Conservation (phyloP, 2,329 filamentous ascomycete genomes). For the Monilinia laxa region DNA sequence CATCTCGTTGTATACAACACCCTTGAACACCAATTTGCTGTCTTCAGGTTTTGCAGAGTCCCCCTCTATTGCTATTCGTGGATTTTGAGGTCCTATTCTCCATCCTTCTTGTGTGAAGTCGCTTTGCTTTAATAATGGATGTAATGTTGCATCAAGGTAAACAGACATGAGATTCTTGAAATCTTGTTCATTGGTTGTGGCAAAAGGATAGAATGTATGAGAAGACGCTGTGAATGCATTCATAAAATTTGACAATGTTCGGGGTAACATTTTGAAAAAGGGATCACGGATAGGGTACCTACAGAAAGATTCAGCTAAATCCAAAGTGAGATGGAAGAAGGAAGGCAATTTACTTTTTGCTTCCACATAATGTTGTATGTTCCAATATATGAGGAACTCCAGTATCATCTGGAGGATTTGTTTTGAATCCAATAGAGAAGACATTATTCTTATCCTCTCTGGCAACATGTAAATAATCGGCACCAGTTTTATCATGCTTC, state of each 20-base stretch:
- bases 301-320: constrained; percentile 38
- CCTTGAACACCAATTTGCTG: constrained; percentile 85
- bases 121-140: constrained; percentile 82
- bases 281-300: constrained; percentile 97
- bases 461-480: constrained; percentile 93
- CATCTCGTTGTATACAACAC: constrained; percentile 99
- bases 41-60: constrained; percentile 50
- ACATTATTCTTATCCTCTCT: constrained; percentile 98
- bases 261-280: constrained; percentile 99
- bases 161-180: constrained; percentile 96
- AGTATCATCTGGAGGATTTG: constrained; percentile 93
- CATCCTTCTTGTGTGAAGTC: constrained; percentile 97
- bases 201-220: constrained; percentile 96
- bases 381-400: constrained; percentile 96
- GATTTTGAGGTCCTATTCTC: constrained; percentile 92
- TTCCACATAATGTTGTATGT: constrained; percentile 95
- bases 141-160: constrained; percentile 90
- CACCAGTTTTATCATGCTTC: constrained; percentile 91
- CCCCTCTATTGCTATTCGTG: constrained; percentile 48
- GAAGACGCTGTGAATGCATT: constrained; percentile 97
- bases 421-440: constrained; percentile 99
- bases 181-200: constrained; percentile 92
- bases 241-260: constrained; percentile 99
- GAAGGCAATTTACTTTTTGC: constrained; percentile 67
- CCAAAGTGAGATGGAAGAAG: constrained; percentile 13